Evolutionary conservation across 208 protist genomes (phyloP).

Genomic region (Wallacemonas sp.): DNA sequence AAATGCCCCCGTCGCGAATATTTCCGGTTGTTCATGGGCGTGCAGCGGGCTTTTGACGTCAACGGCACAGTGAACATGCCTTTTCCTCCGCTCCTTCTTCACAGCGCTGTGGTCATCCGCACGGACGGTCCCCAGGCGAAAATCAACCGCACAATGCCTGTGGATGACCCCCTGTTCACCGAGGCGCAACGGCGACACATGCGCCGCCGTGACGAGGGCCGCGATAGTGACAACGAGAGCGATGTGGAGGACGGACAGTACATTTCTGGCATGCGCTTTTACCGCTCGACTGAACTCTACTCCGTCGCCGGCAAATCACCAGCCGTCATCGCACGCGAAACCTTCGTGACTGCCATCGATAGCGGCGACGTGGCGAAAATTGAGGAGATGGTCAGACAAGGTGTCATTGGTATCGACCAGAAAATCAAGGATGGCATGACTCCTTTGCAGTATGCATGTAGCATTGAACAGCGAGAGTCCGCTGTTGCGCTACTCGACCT

Average conservation of each 20-base stretch:
- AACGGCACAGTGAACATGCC: conserved; percentile 45
- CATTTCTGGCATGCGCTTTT: conserved; percentile 79
- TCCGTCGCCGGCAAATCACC: conserved; percentile 48
- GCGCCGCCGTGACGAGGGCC: conserved; percentile 49
- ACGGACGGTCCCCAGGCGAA: conserved; percentile 34
- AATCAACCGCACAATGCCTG: conserved; percentile 58
- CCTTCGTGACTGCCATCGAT: conserved; percentile 59
- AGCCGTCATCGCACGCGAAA: conserved; percentile 54
- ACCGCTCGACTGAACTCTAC: conserved; percentile 75
- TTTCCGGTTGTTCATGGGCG: conserved; percentile 79
- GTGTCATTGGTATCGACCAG: conserved; percentile 54
- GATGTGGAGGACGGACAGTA: conserved; percentile 68
- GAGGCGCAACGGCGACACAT: conserved; percentile 49
- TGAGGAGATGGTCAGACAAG: conserved; percentile 29
- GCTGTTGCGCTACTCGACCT: conserved; percentile 58
- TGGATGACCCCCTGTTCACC: conserved; percentile 36
- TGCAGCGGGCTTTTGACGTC: conserved; percentile 60
- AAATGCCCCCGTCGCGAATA: conserved; percentile 78
- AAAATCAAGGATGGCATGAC: conserved; percentile 76
- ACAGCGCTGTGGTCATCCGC: conserved; percentile 68
- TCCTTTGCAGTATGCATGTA: conserved; percentile 77
- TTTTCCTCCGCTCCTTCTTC: conserved; percentile 79
- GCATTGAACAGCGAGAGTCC: conserved; percentile 49
- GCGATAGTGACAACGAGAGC: conserved; percentile 86
- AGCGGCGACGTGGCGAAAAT: conserved; percentile 46